Percentiles rank a stretch among this genome's conserved stretches.
These are phyloP conservation scores for Trichothecium sympodiale DNA, from an alignment of 2,329 filamentous ascomycete species.

Conservation along the genomic window DNA sequence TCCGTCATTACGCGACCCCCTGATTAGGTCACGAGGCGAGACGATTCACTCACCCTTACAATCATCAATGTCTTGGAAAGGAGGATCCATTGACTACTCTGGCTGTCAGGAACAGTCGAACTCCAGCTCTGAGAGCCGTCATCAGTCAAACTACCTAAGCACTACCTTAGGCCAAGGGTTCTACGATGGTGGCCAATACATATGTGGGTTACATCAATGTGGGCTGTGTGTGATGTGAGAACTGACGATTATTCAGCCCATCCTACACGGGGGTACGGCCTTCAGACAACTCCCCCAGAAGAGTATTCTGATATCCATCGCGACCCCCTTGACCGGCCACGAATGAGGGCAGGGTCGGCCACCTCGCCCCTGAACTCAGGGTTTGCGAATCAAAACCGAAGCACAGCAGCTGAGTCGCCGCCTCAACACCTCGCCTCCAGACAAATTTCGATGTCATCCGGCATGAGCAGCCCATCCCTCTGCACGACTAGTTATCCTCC, in stretches of 20 bases:
- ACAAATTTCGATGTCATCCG: constrained; percentile 16
- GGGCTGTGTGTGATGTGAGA: too few species aligned
- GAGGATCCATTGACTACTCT: constrained; percentile 46
- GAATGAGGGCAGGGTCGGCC: constrained; percentile 37
- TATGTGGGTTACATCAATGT: too few species aligned
- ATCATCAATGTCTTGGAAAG: constrained; percentile 53
- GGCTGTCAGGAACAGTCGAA: constrained; percentile 26
- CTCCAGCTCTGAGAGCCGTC: constrained; percentile 32
- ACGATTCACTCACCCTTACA: constrained; percentile 47
- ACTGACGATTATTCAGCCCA: too few species aligned
- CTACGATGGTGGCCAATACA: too few species aligned
- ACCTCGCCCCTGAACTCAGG: constrained; percentile 34
- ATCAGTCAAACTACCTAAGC: constrained; percentile 14
- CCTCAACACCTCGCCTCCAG: constrained; percentile 15
- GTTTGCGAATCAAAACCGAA: constrained; percentile 32
- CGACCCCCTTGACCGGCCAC: constrained; percentile 30
- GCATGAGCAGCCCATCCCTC: constrained; percentile 28
- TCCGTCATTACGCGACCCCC: constrained; percentile 46
- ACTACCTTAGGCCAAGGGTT: too few species aligned
- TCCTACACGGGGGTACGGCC: too few species aligned
- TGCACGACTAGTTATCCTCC: constrained; percentile 42
- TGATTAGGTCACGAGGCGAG: constrained; percentile 45
- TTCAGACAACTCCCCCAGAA: too few species aligned
- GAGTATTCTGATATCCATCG: constrained; percentile 31
- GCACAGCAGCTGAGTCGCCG: not conserved